A percentile compares a stretch with the other conserved stretches of the same genome.
These are phyloP conservation scores for Suillus plorans DNA, from an alignment of 768 basidiomycete genomes.

Conservation along the genomic window DNA sequence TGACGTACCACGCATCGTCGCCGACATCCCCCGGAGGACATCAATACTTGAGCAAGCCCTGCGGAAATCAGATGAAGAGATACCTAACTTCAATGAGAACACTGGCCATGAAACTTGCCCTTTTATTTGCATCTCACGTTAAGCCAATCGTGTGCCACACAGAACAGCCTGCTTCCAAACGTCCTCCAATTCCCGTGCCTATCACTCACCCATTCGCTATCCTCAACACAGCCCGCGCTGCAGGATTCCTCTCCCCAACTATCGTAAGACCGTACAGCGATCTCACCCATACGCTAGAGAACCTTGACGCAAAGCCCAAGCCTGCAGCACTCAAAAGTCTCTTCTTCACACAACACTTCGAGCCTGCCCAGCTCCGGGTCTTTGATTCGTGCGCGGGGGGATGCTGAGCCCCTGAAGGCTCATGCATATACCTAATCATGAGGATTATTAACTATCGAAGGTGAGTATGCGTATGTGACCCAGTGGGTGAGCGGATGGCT, in stretches of 20 bases:
- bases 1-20: background rate
- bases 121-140: background rate
- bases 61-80: conserved; percentile 50
- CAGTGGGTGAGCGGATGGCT: background rate
- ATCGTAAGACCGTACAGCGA: conserved; percentile 75
- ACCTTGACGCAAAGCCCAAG: conserved; percentile 61
- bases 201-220: conserved; percentile 71
- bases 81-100: conserved; percentile 13
- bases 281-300: conserved; percentile 51
- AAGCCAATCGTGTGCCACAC: conserved; percentile 4
- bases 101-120: conserved; percentile 65
- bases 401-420: conserved; percentile 76
- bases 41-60: conserved; percentile 52
- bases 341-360: conserved; percentile 94
- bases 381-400: conserved; percentile 80
- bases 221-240: conserved; percentile 81
- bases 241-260: conserved; percentile 84
- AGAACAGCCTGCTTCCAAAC: conserved; percentile 91
- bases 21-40: conserved; percentile 47
- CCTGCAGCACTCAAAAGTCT: conserved; percentile 73
- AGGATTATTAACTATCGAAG: conserved; percentile 68
- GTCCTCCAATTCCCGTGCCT: conserved; percentile 81
- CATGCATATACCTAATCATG: conserved; percentile 82
- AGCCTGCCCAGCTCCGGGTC: conserved; percentile 74
- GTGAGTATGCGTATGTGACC: background rate